Evolutionary conservation across 1,284 basidiomycete species (phyloP), one percentile per base, ranked within the genome.

Genomic region (Ganoderma meredithae): DNA sequence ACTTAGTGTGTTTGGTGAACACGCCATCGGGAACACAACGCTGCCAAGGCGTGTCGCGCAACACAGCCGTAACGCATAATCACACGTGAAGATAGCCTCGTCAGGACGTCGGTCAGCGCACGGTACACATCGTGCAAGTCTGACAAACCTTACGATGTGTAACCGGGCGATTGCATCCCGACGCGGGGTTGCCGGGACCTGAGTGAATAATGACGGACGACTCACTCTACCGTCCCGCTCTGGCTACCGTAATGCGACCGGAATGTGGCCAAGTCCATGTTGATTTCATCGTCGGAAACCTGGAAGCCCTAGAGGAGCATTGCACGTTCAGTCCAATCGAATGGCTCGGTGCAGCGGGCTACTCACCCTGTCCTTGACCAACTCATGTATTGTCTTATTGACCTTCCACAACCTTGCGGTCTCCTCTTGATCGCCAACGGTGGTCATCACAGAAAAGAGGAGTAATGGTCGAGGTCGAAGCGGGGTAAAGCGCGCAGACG

Each of bases 311-410:
- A 76, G 60, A 69, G 40, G 39, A 58, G 68, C 60, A 66, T 52
- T 55, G 58, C 53, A 13, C 43, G 53, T 15, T 47, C 1, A 53
- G 27, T 36, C 31, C 22, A 49, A 7, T 25, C 9, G 12, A 60
- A 43, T 53, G 13, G 31, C 44, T 22, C n/a, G 47, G 41, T 43
- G 58, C 58, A 60, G 15, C 58, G 15, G 22, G 61, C 39, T 36
- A 47, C 88, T 81, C 73, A 93, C 92, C 83, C 97, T 89, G 81
- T 99, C 98, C 77, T 92, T 90, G 69, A 97, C 95, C 67, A 99
- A 90, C 83, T 99, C 98, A 80, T 99, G 96, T 64, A 98, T 94
- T 53, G 98, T 99, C 76, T 95, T 85, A 82, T 97, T 97, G 71
- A 99, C 96, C 77, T 97, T 93, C 95, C 96, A 99, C 76, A 99